Conservation (phyloP, 306 rosid species). For the Cyamopsis tetragonoloba region DNA sequence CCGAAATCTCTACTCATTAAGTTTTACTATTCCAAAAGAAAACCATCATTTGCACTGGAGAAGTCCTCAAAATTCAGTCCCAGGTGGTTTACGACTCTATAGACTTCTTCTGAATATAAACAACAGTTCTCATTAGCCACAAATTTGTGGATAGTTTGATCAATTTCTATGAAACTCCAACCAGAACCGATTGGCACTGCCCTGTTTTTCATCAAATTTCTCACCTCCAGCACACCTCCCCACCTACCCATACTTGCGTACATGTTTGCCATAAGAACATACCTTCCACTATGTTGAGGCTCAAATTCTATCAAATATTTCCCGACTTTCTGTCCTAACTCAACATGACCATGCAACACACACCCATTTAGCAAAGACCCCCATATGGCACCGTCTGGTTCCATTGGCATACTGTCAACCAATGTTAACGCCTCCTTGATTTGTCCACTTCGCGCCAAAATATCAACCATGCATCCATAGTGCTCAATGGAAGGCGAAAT, state of each 20-base stretch:
- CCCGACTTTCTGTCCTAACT: conserved; percentile 47
- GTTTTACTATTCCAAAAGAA: background rate
- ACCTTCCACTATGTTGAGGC: conserved; percentile 50
- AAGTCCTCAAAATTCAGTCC: conserved; percentile 31
- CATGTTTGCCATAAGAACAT: conserved; percentile 45
- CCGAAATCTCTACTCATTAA: background rate
- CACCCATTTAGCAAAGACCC: conserved; percentile 48
- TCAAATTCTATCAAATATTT: conserved; percentile 46
- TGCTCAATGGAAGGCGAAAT: conserved; percentile 49
- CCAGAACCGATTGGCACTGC: conserved; percentile 31
- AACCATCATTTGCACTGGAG: conserved; percentile 8
- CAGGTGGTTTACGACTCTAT: conserved; percentile 25
- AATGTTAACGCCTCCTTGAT: conserved; percentile 36
- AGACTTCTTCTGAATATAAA: conserved; percentile 26
- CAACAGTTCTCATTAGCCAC: conserved; percentile 35
- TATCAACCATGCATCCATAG: conserved; percentile 56
- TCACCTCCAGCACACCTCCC: conserved; percentile 41
- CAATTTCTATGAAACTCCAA: conserved; percentile 55
- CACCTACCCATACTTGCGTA: conserved; percentile 45
- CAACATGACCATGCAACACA: conserved; percentile 44
- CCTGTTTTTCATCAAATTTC: conserved; percentile 44
- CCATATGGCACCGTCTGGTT: conserved; percentile 40
- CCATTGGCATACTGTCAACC: conserved; percentile 37
- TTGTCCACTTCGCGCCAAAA: conserved; percentile 46
- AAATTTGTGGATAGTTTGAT: conserved; percentile 41